Conservation (phyloP, 768 basidiomycete species). For the Paxillus involutus region DNA sequence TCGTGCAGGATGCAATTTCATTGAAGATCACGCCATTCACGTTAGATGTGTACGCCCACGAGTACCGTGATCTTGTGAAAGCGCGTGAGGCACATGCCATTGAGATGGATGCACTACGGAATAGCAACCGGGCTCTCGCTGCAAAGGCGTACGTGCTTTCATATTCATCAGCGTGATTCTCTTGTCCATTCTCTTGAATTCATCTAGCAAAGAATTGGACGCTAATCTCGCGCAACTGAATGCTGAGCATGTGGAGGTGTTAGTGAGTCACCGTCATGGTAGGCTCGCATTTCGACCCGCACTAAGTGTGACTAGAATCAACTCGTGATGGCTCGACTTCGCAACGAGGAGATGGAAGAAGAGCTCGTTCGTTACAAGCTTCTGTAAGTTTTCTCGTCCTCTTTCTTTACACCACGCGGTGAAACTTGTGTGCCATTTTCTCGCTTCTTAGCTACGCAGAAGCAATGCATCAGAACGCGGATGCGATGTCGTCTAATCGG, state of each 20-base stretch:
- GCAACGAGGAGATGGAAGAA: constrained; percentile 90
- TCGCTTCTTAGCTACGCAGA: constrained; percentile 53
- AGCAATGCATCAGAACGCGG: constrained; percentile 75
- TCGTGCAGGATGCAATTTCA: constrained; percentile 84
- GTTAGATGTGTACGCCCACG: constrained; percentile 86
- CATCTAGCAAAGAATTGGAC: constrained; percentile 76
- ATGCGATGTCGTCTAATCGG: constrained; percentile 66
- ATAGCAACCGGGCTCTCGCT: constrained; percentile 72
- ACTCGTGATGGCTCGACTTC: constrained; percentile 83
- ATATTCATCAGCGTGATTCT: neutral
- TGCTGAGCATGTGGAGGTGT: constrained; percentile 74
- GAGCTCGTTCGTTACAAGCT: constrained; percentile 95
- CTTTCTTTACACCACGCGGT: neutral
- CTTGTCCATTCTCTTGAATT: constrained; percentile 8
- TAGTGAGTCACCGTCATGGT: constrained; percentile 42
- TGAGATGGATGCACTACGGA: constrained; percentile 82
- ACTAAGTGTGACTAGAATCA: constrained; percentile 64
- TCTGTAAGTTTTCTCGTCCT: constrained; percentile 43
- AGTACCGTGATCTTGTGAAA: constrained; percentile 81
- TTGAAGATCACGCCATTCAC: constrained; percentile 93
- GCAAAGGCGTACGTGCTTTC: constrained; percentile 70
- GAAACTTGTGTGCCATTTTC: neutral
- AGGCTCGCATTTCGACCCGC: constrained; percentile 15
- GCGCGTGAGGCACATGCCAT: constrained; percentile 79
- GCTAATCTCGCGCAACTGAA: constrained; percentile 75